These are phyloP conservation scores for Trichophyton simii DNA, from an alignment of 2,329 filamentous ascomycete genomes.

Conservation along the genomic window DNA sequence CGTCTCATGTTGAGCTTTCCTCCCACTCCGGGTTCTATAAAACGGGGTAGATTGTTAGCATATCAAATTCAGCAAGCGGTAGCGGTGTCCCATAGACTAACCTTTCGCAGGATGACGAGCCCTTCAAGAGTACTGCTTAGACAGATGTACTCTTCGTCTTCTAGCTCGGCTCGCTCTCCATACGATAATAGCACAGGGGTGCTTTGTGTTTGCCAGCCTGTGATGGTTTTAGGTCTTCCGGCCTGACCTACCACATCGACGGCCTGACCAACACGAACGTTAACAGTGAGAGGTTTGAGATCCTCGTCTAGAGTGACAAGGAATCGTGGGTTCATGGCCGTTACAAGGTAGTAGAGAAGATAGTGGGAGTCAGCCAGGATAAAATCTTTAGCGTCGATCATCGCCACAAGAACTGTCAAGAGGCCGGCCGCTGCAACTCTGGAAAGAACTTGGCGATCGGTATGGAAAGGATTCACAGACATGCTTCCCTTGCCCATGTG, in stretches of 20 bases:
- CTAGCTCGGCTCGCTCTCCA: slow-evolving; percentile 88
- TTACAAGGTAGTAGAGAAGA: slow-evolving; percentile 91
- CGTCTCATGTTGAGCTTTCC: slow-evolving; percentile 17
- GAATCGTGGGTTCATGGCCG: slow-evolving; percentile 94
- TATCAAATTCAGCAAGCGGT: neutral
- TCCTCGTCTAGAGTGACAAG: slow-evolving; percentile 92
- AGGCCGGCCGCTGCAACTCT: slow-evolving; percentile 81
- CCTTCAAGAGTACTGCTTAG: slow-evolving; percentile 86
- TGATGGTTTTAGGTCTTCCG: slow-evolving; percentile 95
- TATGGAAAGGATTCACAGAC: slow-evolving; percentile 96
- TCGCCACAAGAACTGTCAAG: slow-evolving; percentile 75
- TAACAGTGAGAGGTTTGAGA: slow-evolving; percentile 83
- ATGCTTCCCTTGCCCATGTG: slow-evolving; percentile 99
- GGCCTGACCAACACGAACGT: slow-evolving; percentile 92
- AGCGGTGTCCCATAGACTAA: slow-evolving; percentile 34
- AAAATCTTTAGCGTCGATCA: slow-evolving; percentile 91
- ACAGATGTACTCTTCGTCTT: slow-evolving; percentile 94
- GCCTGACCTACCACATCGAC: slow-evolving; percentile 97
- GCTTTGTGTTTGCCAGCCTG: slow-evolving; percentile 98
- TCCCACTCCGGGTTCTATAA: slow-evolving; percentile 37
- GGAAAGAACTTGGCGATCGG: slow-evolving; percentile 88
- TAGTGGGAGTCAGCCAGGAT: slow-evolving; percentile 66
- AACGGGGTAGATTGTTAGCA: neutral
- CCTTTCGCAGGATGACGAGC: slow-evolving; percentile 92
- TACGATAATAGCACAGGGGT: slow-evolving; percentile 93